A percentile compares a stretch with the other conserved stretches of the same genome.
phyloP scores from a whole-genome alignment of 495 filamentous ascomycete species.

The Hypoxylon lienhwacheense region DNA sequence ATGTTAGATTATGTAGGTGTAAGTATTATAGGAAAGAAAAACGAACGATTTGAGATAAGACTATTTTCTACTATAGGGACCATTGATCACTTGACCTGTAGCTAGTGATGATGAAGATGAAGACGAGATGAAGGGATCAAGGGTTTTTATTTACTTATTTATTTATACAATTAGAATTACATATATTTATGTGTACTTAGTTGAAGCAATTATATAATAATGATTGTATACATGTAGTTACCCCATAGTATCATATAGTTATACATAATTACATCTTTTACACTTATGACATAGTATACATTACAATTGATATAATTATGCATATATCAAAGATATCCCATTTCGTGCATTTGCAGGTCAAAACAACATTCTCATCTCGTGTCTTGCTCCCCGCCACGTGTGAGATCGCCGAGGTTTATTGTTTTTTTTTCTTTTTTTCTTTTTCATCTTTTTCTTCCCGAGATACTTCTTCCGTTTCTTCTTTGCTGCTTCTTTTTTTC shows the following conservation, averaged over 20 bases:
- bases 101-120: no score
- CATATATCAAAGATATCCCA: conserved; percentile 15
- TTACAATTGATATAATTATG: no score
- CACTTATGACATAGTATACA: conserved; percentile 1
- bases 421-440: conserved; percentile 3
- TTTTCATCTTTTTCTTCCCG: background rate
- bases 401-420: conserved; percentile 28
- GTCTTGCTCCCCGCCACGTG: conserved; percentile 33
- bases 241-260: no score
- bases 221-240: no score
- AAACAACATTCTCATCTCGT: no score
- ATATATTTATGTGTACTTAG: no score
- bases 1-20: background rate
- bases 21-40: background rate
- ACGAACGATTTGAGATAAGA: no score
- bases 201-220: no score
- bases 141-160: background rate
- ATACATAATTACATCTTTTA: background rate
- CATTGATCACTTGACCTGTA: no score
- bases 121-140: background rate
- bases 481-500: background rate
- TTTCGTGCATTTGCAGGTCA: conserved; percentile 29
- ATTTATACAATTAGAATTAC: background rate
- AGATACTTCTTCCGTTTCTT: background rate
- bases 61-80: no score